Base-by-base conservation (phyloP, 495 filamentous ascomycete genomes). In the Gamarada debralockiae region DNA sequence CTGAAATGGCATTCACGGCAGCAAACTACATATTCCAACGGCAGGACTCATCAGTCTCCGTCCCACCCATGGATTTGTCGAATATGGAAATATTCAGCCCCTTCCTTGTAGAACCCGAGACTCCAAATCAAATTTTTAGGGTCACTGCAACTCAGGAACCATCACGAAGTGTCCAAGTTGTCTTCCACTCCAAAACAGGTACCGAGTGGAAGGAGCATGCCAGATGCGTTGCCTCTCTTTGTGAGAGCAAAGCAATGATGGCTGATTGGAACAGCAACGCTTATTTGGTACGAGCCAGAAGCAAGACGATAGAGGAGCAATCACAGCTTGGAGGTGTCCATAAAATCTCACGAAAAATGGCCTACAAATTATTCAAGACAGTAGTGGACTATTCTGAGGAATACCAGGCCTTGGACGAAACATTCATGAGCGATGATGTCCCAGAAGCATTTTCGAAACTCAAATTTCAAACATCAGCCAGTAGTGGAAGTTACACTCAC, bases 1-100 rank as follows among this genome's bases (percentile, higher is more conserved):
- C 79, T 21, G 87, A 91, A 65, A 86, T 89, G 70, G 85, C 85
- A 13, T 75, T 87, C 52, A 89, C 87, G 78, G 54, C 73, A 77
- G 52, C 73, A 77, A 41, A 69, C 72, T 41, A 62, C 61, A 17
- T 81, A 77, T 62, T 65, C 81, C 17, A 4, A 4, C 4, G 18
- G 4, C 5, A 14, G n/a, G 37, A 15, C 14, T 14, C n/a, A 4
- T 3, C 14, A 15, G 37, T 14, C 37, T 14, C 4, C 5, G 4
- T 15, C n/a, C 37, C 5, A 6, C 4, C 37, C 3, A 4, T 39
- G 3, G 14, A 4, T 6, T 4, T 39, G 4, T 20, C 4, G 14
- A 15, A 39, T 14, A 7, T 20, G 14, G 5, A 39, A 20, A 15
- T 39, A 4, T 6, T 5, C n/a, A 4, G 18, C 18, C 37, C 37